Base-by-base conservation (phyloP, 2,329 filamentous ascomycete genomes). In the Stemphylium vesicarium region DNA sequence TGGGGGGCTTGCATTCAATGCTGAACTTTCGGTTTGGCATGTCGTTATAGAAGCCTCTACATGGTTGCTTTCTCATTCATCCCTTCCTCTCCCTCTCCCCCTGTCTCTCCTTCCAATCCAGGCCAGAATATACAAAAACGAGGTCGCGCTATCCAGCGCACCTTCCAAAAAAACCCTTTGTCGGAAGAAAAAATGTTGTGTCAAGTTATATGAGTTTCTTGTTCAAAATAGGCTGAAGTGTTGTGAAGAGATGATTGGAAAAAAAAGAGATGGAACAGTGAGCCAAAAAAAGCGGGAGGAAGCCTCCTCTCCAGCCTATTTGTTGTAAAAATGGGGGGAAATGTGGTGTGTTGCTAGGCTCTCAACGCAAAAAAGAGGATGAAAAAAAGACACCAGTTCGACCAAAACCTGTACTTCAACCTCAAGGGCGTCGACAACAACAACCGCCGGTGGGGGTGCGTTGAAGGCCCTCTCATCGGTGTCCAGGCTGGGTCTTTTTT, bases 391-490 rank as follows among this genome's bases (percentile, higher is more conserved):
- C 53, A 53, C 49, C 53, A 46, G 47, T 38, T 47, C 41, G 52
- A 49, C 50, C 41, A 43, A 58, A 72, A 68, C 71, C 74, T 75
- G 56, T 73, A 68, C 71, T 75, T 75, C 53, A 75, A 75, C 73
- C 73, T 75, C 73, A 73, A 75, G 70, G 65, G 66, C 70, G 32
- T 58, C 70, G 56, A 63, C 62, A 42, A 50, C 47, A 42, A 50
- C 45, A 46, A 22, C 6, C 63, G 15, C 6, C 62, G 63, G 63
- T 48, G 64, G 56, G 62, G 33, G 43, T 43, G 50, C 20, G 43
- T 39, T 60, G 63, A 68, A 60, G 67, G 72, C 72, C 72, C 67
- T 76, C 76, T 78, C 76, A 69, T 78, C 74, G 75, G 76, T 78
- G 68, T 74, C 42, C 36, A 58, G 62, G 59, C 57, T 59, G 63